Base-by-base conservation (phyloP, 1,284 basidiomycete genomes). In the Tranzscheliella williamsii region DNA sequence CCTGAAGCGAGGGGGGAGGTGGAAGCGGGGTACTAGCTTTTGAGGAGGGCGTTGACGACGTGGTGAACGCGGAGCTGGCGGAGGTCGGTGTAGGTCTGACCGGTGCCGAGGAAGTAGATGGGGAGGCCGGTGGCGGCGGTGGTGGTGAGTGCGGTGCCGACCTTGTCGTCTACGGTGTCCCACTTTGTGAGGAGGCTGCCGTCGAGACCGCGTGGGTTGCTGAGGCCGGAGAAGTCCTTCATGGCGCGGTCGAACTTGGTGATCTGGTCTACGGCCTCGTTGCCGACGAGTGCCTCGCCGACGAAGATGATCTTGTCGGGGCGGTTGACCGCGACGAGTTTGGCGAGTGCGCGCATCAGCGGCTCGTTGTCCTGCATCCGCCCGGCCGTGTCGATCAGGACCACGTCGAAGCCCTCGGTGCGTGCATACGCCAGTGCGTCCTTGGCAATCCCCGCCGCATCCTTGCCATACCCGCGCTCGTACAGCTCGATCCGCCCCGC, bases 391-490 rank as follows among this genome's bases (percentile, higher is more conserved):
- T 78, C 75, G 38, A 78, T 78, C 20, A 78, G 55, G 16, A 76
- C 74, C 7, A 76, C 73, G 38, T 78, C 73, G 39, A 70, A 78
- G 17, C 68, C 65, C 15, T 61, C 44, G 3, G 50, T 61, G 23
- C 68, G 64, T 11, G 70, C 75, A 27, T 76, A 71, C 4, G 69
- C 37, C 45, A 98, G 90, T 11, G 95, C 95, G 73, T 97, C 93
- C 78, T 87, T 91, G 5, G 93, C 94, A 51, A 98, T 98, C 4
- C 90, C 91, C 18, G 94, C 93, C 3, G 95, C 93, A 73, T 99
- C 95, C 79, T 96, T 97, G 8, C 95, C 95, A 78, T 98, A 99
- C 0, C 95, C 95, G 55, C 88, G 85, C 80, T 99, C 94, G 78
- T 89, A 98, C 34, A 98, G 81, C 79, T 98, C 95, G 30, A 98